A percentile compares a stretch with the other conserved stretches of the same genome.
These are phyloP conservation scores for Akanthomyces dipterigenus DNA, from an alignment of 2,329 filamentous ascomycete genomes.

Conservation along the genomic window DNA sequence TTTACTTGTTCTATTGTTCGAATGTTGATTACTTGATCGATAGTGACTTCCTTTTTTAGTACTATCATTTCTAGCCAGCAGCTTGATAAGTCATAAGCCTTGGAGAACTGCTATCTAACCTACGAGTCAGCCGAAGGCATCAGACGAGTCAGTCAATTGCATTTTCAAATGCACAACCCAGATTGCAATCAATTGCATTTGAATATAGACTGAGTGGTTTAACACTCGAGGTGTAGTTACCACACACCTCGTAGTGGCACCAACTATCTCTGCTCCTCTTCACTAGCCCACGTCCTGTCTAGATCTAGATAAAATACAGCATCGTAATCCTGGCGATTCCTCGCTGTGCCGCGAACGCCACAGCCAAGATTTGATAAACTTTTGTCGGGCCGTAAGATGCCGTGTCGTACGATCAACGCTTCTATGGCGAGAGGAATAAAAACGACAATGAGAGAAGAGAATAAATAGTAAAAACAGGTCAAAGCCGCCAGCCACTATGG, in stretches of 20 bases:
- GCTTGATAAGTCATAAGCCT: not conserved
- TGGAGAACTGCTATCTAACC: not conserved
- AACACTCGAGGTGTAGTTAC: not conserved
- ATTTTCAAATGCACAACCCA: not conserved
- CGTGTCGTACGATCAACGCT: not conserved
- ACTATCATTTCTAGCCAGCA: not conserved
- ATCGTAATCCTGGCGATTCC: not conserved
- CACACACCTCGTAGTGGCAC: not conserved
- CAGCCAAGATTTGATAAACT: not conserved
- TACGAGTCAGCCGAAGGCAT: not conserved
- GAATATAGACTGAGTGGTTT: not conserved
- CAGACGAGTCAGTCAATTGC: not conserved
- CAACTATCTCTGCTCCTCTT: not conserved
- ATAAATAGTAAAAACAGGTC: not conserved
- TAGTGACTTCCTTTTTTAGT: not conserved
- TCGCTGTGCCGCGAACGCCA: not conserved
- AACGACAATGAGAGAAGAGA: constrained; percentile 1
- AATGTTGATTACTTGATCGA: not conserved
- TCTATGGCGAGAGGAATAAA: constrained; percentile 1
- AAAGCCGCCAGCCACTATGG: not conserved
- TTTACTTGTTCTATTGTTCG: not conserved
- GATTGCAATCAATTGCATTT: not conserved
- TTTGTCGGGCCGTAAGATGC: not conserved
- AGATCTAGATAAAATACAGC: not conserved
- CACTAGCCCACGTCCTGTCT: not conserved